These are phyloP conservation scores for Ustilago lituana DNA, from an alignment of 1,284 basidiomycete genomes.

Conservation along the genomic window DNA sequence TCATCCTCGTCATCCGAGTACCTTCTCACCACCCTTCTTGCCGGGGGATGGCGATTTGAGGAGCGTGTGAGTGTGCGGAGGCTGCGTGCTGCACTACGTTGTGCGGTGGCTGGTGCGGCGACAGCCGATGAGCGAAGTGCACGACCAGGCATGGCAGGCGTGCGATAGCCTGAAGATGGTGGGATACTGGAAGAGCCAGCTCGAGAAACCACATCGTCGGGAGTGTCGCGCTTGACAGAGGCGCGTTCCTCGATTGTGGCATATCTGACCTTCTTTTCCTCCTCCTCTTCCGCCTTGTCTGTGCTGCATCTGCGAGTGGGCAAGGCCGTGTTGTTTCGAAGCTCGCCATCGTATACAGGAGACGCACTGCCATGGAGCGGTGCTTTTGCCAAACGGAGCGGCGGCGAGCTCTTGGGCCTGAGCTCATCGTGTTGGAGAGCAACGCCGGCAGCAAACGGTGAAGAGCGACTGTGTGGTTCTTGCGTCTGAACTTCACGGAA, in stretches of 20 bases:
- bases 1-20: slow-evolving; percentile 61
- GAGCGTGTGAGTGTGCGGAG: slow-evolving; percentile 47
- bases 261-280: slow-evolving; percentile 37
- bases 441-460: slow-evolving; percentile 26
- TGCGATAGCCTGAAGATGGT: slow-evolving; percentile 37
- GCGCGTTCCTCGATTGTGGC: slow-evolving; percentile 33
- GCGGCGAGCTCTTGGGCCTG: slow-evolving; percentile 39
- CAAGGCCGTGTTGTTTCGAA: slow-evolving; percentile 9
- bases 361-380: slow-evolving; percentile 11
- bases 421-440: slow-evolving; percentile 21
- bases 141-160: slow-evolving; percentile 44
- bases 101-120: slow-evolving; percentile 26
- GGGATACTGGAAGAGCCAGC: slow-evolving; percentile 16
- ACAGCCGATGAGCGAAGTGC: slow-evolving; percentile 31
- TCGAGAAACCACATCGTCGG: slow-evolving; percentile 20
- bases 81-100: slow-evolving; percentile 41
- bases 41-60: slow-evolving; percentile 47
- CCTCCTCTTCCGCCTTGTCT: slow-evolving; percentile 31
- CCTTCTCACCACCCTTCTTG: slow-evolving; percentile 51
- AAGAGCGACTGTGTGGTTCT: slow-evolving; percentile 23
- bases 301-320: slow-evolving; percentile 26
- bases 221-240: slow-evolving; percentile 29
- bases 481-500: slow-evolving; percentile 29
- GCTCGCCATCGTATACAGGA: slow-evolving; percentile 12
- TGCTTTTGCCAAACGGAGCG: slow-evolving; percentile 14